Percentiles rank a stretch among this genome's conserved stretches.
Conservation (phyloP, 306 rosid species). For the Oxytropis ochrocephala region DNA sequence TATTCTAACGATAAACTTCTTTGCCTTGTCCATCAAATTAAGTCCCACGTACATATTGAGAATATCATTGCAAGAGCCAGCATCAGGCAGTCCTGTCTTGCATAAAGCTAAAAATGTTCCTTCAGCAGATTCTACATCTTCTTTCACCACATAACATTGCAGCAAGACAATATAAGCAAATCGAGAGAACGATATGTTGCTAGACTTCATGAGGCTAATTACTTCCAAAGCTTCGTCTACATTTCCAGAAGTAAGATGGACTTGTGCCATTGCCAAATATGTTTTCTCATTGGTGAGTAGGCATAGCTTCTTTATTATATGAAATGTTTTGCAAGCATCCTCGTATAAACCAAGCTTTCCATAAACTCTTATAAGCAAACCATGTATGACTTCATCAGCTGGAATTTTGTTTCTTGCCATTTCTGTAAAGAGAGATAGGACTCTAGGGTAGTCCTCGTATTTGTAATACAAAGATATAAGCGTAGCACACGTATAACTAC, state of each 20-base stretch:
- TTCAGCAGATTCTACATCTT: conserved; percentile 69
- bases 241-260: conserved; percentile 69
- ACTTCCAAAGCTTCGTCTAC: conserved; percentile 56
- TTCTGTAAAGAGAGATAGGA: conserved; percentile 79
- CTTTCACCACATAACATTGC: conserved; percentile 80
- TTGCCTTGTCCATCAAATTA: conserved; percentile 52
- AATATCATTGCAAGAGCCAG: conserved; percentile 77
- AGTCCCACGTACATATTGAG: conserved; percentile 62
- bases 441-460: conserved; percentile 74
- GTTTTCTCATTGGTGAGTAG: conserved; percentile 80
- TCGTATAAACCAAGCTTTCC: conserved; percentile 82
- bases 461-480: conserved; percentile 80
- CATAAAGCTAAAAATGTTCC: conserved; percentile 56
- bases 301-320: conserved; percentile 59
- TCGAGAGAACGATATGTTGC: conserved; percentile 58
- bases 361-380: conserved; percentile 85
- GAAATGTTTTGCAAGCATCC: conserved; percentile 73
- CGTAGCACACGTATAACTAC: conserved; percentile 85
- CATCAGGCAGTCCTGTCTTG: conserved; percentile 81
- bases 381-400: conserved; percentile 90
- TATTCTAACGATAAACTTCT: conserved; percentile 53
- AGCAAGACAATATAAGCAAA: conserved; percentile 79
- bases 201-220: conserved; percentile 71
- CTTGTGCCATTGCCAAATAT: conserved; percentile 91
- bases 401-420: conserved; percentile 55